Base-by-base conservation (phyloP, 148 eudicot species). In the Fallopia convolvulus region DNA sequence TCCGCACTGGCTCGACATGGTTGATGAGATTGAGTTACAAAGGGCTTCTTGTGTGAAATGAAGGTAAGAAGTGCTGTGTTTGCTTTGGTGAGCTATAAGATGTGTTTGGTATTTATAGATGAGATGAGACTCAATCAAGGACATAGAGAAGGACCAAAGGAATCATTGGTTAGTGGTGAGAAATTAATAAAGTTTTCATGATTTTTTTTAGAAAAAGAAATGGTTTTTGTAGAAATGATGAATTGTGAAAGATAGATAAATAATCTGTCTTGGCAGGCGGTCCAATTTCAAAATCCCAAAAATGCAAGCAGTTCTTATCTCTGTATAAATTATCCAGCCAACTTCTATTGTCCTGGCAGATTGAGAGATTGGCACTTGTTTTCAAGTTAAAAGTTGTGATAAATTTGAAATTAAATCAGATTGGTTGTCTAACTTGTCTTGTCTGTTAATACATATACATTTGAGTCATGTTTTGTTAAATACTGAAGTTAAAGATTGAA, bases 81-180 rank as follows among this genome's bases (percentile, higher is more conserved):
- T n/a, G 52, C 14, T 71, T 46, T 72, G 81, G 15, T 79, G 3
- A 26, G 17, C 52, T 74, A 61, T 56, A 41, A 41, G 40, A 12
- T 55, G 18, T 63, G 79, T 47, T 13, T 44, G 78, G 68, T 80
- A 84, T 86, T 82, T 82, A 84, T 84, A 84, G 87, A 77, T 10
- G 77, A 55, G 23, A 36, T 39, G 72, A 39, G 74, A 71, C 74
- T 23, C 74, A 70, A 6, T 3, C 30, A 39, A 44, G 15, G 53
- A 18, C 32, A 46, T 44, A 44, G n/a, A 55, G 20, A 52, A 9
- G 75, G 75, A 21, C 75, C 41, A 15, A 73, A 46, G 75, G 75
- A 48, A 73, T 42, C 39, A 8, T 11, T 47, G 40, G 52, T 21
- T 18, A 26, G 75, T 73, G 75, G 55, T n/a, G 10, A 21, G 30